These are phyloP conservation scores for Rubroshorea leprosula DNA, from an alignment of 345 rosid genomes.

Conservation along the genomic window DNA sequence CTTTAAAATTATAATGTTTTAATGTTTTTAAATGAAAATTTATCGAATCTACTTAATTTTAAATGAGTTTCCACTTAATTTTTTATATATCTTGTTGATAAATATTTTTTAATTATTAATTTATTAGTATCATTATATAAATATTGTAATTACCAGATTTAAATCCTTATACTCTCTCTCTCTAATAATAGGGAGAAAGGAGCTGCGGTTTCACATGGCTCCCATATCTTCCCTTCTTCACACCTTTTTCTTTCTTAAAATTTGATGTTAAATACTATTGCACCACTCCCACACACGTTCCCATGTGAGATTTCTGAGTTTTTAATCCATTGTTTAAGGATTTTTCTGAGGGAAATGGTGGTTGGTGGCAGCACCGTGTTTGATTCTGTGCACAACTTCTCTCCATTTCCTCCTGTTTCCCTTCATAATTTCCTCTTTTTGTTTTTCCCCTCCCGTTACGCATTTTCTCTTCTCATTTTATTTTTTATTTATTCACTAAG, in stretches of 20 bases:
- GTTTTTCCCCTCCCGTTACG: no score
- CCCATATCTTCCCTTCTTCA: conserved; percentile 5
- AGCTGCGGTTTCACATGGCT: conserved; percentile 20
- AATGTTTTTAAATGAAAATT: no score
- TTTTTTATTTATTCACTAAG: no score
- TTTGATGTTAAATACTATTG: neutral
- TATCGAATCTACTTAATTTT: no score
- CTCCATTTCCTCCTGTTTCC: conserved; percentile 19
- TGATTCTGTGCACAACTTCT: conserved; percentile 13
- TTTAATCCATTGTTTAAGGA: neutral
- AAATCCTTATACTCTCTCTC: conserved; percentile 7
- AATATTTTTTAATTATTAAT: no score
- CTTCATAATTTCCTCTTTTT: neutral
- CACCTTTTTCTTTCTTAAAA: neutral
- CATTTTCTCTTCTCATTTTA: neutral
- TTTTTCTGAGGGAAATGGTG: neutral
- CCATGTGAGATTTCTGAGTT: conserved; percentile 23
- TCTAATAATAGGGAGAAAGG: conserved; percentile 15
- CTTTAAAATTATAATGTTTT: no score
- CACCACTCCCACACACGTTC: conserved; percentile 18
- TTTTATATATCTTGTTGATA: no score
- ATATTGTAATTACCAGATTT: neutral
- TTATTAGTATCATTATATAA: no score
- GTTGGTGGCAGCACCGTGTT: conserved; percentile 14
- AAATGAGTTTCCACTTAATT: no score